Evolutionary conservation across 805 yeast species (phyloP).

Genomic region (Starmerella riodocensis): DNA sequence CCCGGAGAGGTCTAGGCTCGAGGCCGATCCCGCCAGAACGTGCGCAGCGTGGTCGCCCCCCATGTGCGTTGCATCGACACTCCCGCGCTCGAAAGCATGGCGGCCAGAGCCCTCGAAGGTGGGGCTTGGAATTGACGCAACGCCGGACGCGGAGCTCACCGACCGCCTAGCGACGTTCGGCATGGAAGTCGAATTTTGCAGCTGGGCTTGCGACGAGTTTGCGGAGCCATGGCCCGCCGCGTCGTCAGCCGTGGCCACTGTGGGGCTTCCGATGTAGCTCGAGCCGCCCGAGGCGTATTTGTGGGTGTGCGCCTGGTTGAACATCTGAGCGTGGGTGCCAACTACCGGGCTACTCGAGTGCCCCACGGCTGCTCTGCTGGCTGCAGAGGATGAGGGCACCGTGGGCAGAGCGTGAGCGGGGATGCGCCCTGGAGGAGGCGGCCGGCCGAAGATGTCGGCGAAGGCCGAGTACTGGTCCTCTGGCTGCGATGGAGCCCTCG

Average conservation of each 20-base stretch:
- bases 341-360: background rate
- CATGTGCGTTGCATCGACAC: background rate
- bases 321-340: background rate
- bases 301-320: background rate
- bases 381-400: background rate
- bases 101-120: background rate
- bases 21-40: background rate
- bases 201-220: background rate
- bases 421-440: constrained; percentile 27
- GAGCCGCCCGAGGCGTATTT: constrained; percentile 1
- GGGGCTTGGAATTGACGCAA: background rate
- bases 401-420: constrained; percentile 4
- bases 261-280: background rate
- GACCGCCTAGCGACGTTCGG: constrained; percentile 8
- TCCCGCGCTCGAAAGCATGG: background rate
- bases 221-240: background rate
- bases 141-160: constrained; percentile 1
- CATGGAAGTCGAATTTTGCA: constrained; percentile 4
- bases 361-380: background rate
- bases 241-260: background rate
- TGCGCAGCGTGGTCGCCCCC: background rate
- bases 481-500: constrained; percentile 1
- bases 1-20: background rate
- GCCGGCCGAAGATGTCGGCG: constrained; percentile 27
- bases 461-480: constrained; percentile 24